Evolutionary conservation across 1,139 yeast genomes (phyloP).

Genomic region (Debaryomycetaceae sp.): DNA sequence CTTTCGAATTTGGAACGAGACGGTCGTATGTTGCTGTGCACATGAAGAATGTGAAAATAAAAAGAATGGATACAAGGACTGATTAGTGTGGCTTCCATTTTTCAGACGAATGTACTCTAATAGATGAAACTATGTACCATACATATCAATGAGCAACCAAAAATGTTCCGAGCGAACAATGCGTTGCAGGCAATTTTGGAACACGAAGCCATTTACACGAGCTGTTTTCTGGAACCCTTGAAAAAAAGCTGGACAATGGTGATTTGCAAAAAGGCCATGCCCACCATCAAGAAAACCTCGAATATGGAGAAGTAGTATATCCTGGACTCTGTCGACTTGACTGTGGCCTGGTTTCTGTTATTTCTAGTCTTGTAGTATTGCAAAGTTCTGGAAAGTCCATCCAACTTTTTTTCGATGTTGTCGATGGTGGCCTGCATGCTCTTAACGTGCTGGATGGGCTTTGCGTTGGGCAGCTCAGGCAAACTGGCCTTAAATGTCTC

Average conservation of each 20-base stretch:
- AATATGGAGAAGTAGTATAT: slow-evolving; percentile 80
- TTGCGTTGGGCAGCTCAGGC: slow-evolving; percentile 59
- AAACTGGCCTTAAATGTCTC: slow-evolving; percentile 54
- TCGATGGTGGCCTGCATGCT: slow-evolving; percentile 57
- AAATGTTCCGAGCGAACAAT: no score
- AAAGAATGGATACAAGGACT: no score
- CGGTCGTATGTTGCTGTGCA: no score
- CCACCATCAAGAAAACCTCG: slow-evolving; percentile 78
- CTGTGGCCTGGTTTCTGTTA: slow-evolving; percentile 88
- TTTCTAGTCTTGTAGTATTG: slow-evolving; percentile 91
- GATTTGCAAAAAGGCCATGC: slow-evolving; percentile 83
- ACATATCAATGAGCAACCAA: no score
- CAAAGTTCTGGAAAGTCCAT: slow-evolving; percentile 59
- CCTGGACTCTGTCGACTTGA: slow-evolving; percentile 81
- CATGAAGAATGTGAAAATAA: no score
- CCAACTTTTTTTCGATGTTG: slow-evolving; percentile 65
- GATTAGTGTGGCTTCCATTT: no score
- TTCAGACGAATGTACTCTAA: no score
- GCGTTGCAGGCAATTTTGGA: neutral
- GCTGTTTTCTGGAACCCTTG: slow-evolving; percentile 77
- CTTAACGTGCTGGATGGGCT: slow-evolving; percentile 58
- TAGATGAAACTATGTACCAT: no score
- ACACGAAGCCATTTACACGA: slow-evolving; percentile 42
- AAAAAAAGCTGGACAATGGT: slow-evolving; percentile 82
- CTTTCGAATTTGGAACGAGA: no score